Evolutionary conservation across 768 basidiomycete genomes (phyloP), one percentile per base, ranked within the genome.

Genomic region (Mycena capillaripes): DNA sequence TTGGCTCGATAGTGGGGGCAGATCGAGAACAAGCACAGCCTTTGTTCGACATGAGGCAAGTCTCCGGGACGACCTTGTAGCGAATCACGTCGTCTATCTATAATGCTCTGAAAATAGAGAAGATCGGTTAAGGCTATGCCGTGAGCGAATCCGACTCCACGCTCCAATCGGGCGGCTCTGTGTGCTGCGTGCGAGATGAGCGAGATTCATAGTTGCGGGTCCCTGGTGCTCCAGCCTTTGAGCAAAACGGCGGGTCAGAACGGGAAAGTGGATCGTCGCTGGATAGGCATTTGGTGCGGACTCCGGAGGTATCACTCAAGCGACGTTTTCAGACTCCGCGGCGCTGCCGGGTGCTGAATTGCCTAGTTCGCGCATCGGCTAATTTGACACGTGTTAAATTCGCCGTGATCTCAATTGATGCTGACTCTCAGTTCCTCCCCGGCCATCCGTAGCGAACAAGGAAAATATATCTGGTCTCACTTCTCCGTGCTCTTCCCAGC

Each of bases 81-180:
- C 11, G 11, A 57, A 23, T 50, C 46, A 36, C 19, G n/a, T 14
- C 27, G 55, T 44, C 42, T 16, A 56, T 42, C 40, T 63, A 32
- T 48, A 23, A 11, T 27, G 50, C 8, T 23, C 25, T 27, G 27
- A 32, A 55, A 53, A 53, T 65, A 32, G 40, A 21, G 30, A 56
- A 44, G 53, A 56, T 57, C 55, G 53, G 53, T 44, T 56, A 57
- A 46, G 40, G 53, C 65, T 29, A 46, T 66, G 55, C 65, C 65
- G 65, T 66, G 42, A 46, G n/a, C 8, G 16, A 34, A 56, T 34
- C 19, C 38, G 29, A 14, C 10, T 52, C 55, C 65, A 57, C 65
- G 65, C 65, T 66, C 14, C 14, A 38, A 63, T 27, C 62, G 62
- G 48, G 4, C 32, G 42, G 16, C 9, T 27, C 25, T 17, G 25